Base-by-base conservation (phyloP, 345 rosid genomes). In the Acer saccharum region DNA sequence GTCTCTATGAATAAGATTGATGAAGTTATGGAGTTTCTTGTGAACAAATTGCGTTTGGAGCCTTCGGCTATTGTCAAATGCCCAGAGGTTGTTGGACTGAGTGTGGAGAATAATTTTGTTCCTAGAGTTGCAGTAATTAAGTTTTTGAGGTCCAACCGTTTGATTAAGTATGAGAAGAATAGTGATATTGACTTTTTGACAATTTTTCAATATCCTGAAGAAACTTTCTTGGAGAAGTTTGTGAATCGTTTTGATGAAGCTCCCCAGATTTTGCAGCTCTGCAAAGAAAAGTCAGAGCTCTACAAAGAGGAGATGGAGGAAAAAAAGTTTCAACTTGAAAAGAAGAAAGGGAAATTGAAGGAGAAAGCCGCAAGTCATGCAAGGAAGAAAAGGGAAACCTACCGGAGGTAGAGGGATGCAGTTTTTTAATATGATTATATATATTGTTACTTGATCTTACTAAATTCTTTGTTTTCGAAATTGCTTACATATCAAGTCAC, bases 221-320 rank as follows among this genome's bases (percentile, higher is more conserved):
- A 39, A 32, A 1, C 2, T 11, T 83, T 80, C 72, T 35, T 80
- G 29, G 14, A 71, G 18, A 80, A 32, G 66, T 77, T 63, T 27
- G 71, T 80, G 74, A 32, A 55, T 52, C 29, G 61, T 39, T 74
- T 58, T 29, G 64, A 46, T 46, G 75, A 81, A 69, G 75, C 64
- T 6, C 74, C 76, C 4, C 13, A 58, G 17, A 74, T 80, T 6
- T 50, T 79, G 39, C 68, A 68, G 69, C 13, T 73, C 35, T 76
- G 63, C 63, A 0, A 55, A 35, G 73, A 41, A 14, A 77, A 69
- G 44, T 6, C 10, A 55, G 23, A 69, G 6, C 58, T 32, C 23
- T 68, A 32, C 35, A 32, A 4, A 32, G 6, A 32, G 35, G 35
- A 32, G 35, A 32, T 3, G 35, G 35, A 29, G 35, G 4, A 29